These are phyloP conservation scores for Cryptosporidium andersoni DNA, from an alignment of 169 alveolate genomes.

Conservation along the genomic window DNA sequence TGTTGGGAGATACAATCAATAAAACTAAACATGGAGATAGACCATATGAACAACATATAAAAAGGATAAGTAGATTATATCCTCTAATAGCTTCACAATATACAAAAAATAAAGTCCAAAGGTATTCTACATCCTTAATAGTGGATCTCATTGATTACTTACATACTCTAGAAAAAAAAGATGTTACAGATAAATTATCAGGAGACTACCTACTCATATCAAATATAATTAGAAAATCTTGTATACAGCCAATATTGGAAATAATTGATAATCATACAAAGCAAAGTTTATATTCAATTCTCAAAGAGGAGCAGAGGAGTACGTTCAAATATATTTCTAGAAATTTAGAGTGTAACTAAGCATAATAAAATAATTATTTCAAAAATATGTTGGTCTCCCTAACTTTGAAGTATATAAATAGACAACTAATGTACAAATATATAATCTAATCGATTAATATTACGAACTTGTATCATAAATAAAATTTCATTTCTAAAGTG, in stretches of 20 bases:
- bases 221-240: slow-evolving; percentile 28
- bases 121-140: slow-evolving; percentile 47
- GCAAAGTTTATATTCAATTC: slow-evolving; percentile 29
- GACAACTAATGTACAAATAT: not conserved
- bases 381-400: too few species aligned
- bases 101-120: slow-evolving; percentile 55
- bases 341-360: not conserved
- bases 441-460: too few species aligned
- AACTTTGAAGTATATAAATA: not conserved
- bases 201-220: not conserved
- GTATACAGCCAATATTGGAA: slow-evolving; percentile 24
- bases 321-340: slow-evolving; percentile 38
- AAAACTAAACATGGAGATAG: not conserved
- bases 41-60: slow-evolving; percentile 5
- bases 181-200: not conserved
- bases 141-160: slow-evolving; percentile 42
- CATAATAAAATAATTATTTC: not conserved
- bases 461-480: too few species aligned
- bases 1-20: slow-evolving; percentile 20
- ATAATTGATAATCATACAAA: slow-evolving; percentile 58
- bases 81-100: slow-evolving; percentile 57
- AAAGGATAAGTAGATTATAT: slow-evolving; percentile 56
- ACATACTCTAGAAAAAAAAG: slow-evolving; percentile 2
- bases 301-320: slow-evolving; percentile 48
- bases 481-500: too few species aligned